phyloP scores from a whole-genome alignment of 2,329 filamentous ascomycete species.

The Aspergillus pseudonomiae region DNA sequence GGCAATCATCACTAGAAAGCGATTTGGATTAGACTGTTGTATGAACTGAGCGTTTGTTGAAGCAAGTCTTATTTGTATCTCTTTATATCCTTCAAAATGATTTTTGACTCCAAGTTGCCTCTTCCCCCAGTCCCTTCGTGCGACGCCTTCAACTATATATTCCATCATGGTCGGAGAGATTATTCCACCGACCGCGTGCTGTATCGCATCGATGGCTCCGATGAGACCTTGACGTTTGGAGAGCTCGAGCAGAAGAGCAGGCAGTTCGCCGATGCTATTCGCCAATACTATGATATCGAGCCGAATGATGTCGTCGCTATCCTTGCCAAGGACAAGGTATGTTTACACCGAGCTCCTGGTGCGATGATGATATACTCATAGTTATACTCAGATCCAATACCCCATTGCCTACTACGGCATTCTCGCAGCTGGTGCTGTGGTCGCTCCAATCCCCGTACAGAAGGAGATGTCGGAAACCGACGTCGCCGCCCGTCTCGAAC shows the following conservation, averaged over 20 bases:
- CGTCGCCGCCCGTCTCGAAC: slow-evolving; percentile 24
- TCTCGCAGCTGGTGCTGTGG: slow-evolving; percentile 27
- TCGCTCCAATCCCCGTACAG: slow-evolving; percentile 27
- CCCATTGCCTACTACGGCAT: slow-evolving; percentile 28
- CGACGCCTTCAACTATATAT: slow-evolving; percentile 19
- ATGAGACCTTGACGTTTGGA: slow-evolving; percentile 13
- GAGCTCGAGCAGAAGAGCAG: slow-evolving; percentile 14
- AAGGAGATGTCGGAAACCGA: slow-evolving; percentile 23
- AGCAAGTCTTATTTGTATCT: neutral
- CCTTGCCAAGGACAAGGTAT: slow-evolving; percentile 8
- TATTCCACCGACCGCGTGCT: slow-evolving; percentile 13
- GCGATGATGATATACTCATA: neutral
- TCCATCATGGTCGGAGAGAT: slow-evolving; percentile 11
- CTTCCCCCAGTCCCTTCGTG: slow-evolving; percentile 7
- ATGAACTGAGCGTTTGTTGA: neutral
- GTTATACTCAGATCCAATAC: slow-evolving; percentile 23
- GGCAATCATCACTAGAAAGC: neutral
- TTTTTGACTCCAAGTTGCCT: slow-evolving; percentile 14
- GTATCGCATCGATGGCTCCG: slow-evolving; percentile 12
- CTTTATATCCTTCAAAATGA: slow-evolving; percentile 8
- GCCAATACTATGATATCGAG: slow-evolving; percentile 6
- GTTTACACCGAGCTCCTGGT: too few relatives aligned
- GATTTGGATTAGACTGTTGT: neutral
- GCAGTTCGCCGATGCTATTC: slow-evolving; percentile 13
- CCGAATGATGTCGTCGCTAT: slow-evolving; percentile 16